A percentile compares a stretch with the other conserved stretches of the same genome.
These are phyloP conservation scores for Aleurites moluccanus DNA, from an alignment of 441 rosid genomes.

Conservation along the genomic window DNA sequence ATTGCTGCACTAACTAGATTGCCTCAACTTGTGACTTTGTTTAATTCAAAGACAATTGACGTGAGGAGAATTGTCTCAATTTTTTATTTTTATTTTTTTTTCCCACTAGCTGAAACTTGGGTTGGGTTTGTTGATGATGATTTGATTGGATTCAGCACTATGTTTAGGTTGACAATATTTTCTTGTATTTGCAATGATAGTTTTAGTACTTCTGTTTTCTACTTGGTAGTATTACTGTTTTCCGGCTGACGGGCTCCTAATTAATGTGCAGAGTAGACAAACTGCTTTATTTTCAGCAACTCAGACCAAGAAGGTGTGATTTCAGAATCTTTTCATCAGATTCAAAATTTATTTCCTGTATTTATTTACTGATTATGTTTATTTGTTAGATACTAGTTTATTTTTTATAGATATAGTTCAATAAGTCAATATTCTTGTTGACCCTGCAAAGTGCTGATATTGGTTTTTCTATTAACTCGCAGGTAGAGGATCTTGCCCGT, in stretches of 20 bases:
- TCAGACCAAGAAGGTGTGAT: conserved; percentile 81
- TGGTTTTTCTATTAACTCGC: conserved; percentile 15
- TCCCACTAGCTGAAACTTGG: neutral
- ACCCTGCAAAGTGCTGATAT: neutral
- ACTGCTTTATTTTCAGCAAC: conserved; percentile 98
- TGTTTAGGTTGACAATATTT: neutral
- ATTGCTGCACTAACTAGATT: neutral
- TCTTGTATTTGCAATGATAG: neutral
- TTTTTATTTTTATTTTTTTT: neutral
- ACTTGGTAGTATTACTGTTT: neutral
- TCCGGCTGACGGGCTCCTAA: conserved; percentile 30
- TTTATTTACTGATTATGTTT: neutral
- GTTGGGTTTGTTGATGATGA: conserved; percentile 1
- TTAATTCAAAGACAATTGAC: neutral
- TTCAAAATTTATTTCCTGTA: neutral
- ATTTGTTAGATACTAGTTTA: neutral
- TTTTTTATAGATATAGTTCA: neutral
- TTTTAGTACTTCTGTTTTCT: neutral
- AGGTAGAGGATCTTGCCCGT: conserved; percentile 98
- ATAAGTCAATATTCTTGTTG: neutral
- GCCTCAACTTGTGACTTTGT: neutral
- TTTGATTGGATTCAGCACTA: neutral
- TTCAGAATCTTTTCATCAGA: neutral
- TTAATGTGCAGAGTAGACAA: conserved; percentile 78
- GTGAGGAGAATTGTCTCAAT: too few relatives aligned